Base-by-base conservation (phyloP, 331 rosid genomes). In the Acacia pycnantha region DNA sequence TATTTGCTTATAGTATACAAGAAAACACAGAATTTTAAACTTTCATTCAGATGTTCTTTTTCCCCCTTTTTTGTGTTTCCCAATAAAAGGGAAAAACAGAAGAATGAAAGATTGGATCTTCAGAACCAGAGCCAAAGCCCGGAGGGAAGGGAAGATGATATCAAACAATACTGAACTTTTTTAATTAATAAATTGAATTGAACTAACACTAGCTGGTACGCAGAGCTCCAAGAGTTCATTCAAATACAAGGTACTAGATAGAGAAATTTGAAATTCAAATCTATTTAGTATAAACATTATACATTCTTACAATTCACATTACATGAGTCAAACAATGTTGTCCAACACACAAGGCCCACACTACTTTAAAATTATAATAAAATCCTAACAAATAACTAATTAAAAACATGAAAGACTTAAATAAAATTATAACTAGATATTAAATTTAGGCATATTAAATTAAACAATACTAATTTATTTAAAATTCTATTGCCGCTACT, bases 31-130 rank as follows among this genome's bases (percentile, higher is more conserved):
- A 53, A 53, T 16, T 50, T 51, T 53, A 53, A 53, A 53, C 59
- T 53, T 53, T 47, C 77, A 67, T 74, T 69, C 75, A 58, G 48
- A 13, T 18, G 56, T 50, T 16, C 16, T 85, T 77, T 58, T 48
- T 46, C 61, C 18, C 3, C 41, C 7, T 5, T 22, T 6, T 22
- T 22, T 27, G 18, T 35, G 56, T 18, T 53, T 21, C 22, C 59
- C 24, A 24, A 54, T 54, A 21, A 54, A 54, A 8, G 62, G 27
- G 27, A 21, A 54, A 54, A 54, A 21, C 12, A 8, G 62, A 21
- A 21, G 26, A 19, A 58, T n/a, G 65, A 11, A 61, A 26, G 35
- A 22, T n/a, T 58, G 62, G 62, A 54, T 54, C 12, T 54, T 54
- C 62, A 54, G 4, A 6, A 54, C 62, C 11, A n/a, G 24, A 54